Base-by-base conservation (phyloP, 2,329 filamentous ascomycete species). In the Talaromyces rugulosus region DNA sequence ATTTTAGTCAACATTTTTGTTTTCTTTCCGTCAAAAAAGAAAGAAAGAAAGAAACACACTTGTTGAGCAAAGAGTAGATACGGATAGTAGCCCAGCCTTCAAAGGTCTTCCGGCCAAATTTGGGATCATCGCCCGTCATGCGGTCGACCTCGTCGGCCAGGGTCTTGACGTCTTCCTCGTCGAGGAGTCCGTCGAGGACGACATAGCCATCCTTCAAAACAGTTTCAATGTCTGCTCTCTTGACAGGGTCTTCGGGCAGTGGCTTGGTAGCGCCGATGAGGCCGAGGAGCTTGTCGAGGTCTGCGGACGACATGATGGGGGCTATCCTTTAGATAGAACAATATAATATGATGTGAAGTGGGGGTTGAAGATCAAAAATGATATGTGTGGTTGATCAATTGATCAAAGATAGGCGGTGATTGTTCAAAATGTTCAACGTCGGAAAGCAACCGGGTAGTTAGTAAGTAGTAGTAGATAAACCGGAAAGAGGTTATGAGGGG, bases 1-100 rank as follows among this genome's bases (percentile, higher is more conserved):
- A n/a, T 6, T 8, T 3, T 8, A 4, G n/a, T 47, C n/a, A 47
- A 9, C 33, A 12, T 36, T 12, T 36, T 36, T 36, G 8, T 3
- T 36, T 36, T 12, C 1, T 36, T 8, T 36, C 33, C n/a, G n/a
- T 12, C 12, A 16, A 42, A 18, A 42, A 5, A 42, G 1, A 44
- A 16, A 27, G 7, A 27, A 27, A n/a, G 9, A 30, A 12, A 30
- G 30, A n/a, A 42, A 56, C 62, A 28, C 47, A 67, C 65, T 78
- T 78, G 67, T 76, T 75, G 34, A 76, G 62, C 23, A 78, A 66
- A 11, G 74, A 72, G 65, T 77, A 77, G 56, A 78, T 74, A 18
- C 76, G 70, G 52, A 73, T 71, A 12, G 76, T 78, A 28, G 70
- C 71, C 57, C 68, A 63, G 1, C 76, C 76, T 58, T 78, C 76